Base-by-base conservation (phyloP, 306 rosid species). In the Acmispon strigosus region DNA sequence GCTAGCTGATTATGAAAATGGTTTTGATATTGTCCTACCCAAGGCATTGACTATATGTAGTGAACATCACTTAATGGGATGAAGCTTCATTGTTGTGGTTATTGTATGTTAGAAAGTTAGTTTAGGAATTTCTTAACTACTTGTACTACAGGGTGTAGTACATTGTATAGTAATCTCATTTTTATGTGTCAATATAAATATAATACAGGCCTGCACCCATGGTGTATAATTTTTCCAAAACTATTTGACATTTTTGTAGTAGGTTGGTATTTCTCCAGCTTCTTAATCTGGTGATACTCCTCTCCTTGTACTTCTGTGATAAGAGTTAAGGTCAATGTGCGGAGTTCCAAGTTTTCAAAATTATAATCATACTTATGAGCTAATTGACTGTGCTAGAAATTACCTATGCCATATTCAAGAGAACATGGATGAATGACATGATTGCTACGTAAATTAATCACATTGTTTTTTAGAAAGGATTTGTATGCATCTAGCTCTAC, bases 401-500 rank as follows among this genome's bases (percentile, higher is more conserved):
- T 22, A 53, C 14, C 13, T 10, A 22, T 44, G 44, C 6, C 59
- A 13, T 42, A 16, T 56, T 20, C n/a, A 10, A 72, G 59, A 12
- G 8, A 32, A 12, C 34, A 4, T 17, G 41, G 29, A 54, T 74
- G 15, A 39, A 4, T 53, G 39, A 43, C 48, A 34, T 12, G 43
- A 42, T 41, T 39, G 41, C 58, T 18, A 1, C 63, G 36, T 48
- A 24, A 58, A 16, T 66, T 36, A 11, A 37, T 58, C 58, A 4
- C 12, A 4, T 22, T 13, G 27, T 53, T 49, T 11, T 63, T 12
- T 32, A n/a, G 27, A 7, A 10, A 37, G 53, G 15, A 37, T 72
- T 72, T 73, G 10, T 50, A 42, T 62, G 54, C 77, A 49, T 36
- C 62, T 75, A 27, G 43, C 42, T 61, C 66, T 42, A 15, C 32